Conservation (phyloP, 2,329 filamentous ascomycete species). For the Daldinia sp. region DNA sequence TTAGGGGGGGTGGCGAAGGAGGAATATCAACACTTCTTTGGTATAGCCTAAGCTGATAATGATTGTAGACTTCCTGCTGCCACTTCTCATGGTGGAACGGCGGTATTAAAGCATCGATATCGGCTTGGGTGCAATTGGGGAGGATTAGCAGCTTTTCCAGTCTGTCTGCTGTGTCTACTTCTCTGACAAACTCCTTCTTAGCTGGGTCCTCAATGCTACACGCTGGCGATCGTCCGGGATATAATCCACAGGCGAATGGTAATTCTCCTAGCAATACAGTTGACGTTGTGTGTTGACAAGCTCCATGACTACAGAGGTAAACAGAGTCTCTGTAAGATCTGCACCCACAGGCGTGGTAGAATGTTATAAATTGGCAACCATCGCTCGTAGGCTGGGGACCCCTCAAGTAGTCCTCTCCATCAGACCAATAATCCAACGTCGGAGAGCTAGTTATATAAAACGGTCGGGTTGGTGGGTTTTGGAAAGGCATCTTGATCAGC, state of each 20-base stretch:
- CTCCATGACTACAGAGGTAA: constrained; percentile 18
- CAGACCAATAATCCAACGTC: not conserved
- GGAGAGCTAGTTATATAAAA: not conserved
- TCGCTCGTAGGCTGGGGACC: not conserved
- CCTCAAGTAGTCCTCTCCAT: not conserved
- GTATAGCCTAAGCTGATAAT: not conserved
- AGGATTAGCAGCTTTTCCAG: constrained; percentile 24
- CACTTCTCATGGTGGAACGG: not conserved
- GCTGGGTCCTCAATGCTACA: constrained; percentile 21
- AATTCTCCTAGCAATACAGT: constrained; percentile 20
- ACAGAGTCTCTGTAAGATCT: constrained; percentile 7
- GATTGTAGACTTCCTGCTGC: constrained; percentile 3
- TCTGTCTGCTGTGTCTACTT: constrained; percentile 23
- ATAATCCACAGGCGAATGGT: constrained; percentile 24
- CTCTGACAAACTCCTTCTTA: constrained; percentile 18
- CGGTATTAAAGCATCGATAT: constrained; percentile 16
- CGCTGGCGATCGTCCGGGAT: not conserved
- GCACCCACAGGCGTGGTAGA: constrained; percentile 40
- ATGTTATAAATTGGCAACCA: constrained; percentile 30
- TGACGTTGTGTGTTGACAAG: constrained; percentile 21
- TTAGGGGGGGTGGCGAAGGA: not conserved
- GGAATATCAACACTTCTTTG: not conserved
- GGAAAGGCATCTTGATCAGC: constrained; percentile 15
- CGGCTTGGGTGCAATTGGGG: not conserved
- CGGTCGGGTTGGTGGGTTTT: not conserved